Conservation (phyloP, 164 flowering plant species). For the Aristolochia californica region DNA sequence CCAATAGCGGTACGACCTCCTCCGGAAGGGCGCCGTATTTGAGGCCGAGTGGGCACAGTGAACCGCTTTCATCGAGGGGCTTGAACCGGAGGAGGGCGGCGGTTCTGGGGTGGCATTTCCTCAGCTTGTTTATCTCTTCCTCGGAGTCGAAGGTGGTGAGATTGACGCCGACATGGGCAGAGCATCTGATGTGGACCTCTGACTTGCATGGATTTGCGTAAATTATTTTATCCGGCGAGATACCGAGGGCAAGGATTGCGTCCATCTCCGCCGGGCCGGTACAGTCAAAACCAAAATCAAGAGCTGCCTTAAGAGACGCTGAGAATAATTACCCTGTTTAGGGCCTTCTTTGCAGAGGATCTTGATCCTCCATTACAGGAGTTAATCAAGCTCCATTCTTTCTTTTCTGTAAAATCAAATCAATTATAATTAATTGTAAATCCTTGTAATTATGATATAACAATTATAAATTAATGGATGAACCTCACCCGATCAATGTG, state of each 20-base stretch:
- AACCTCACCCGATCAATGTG: no score
- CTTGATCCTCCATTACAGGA: no score
- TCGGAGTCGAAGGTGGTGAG: slow-evolving; percentile 39
- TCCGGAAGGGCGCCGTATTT: slow-evolving; percentile 49
- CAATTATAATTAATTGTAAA: no score
- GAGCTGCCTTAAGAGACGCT: no score
- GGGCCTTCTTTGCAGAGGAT: no score
- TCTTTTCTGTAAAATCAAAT: no score
- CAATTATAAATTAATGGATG: no score
- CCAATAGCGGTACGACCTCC: slow-evolving; percentile 35
- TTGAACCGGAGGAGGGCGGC: slow-evolving; percentile 30
- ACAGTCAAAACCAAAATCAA: slow-evolving; percentile 41
- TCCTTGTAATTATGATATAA: no score
- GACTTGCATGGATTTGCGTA: slow-evolving; percentile 50
- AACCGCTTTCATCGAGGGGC: slow-evolving; percentile 26
- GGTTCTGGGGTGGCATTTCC: slow-evolving; percentile 32
- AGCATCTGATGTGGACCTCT: slow-evolving; percentile 35
- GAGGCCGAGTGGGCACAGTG: slow-evolving; percentile 29
- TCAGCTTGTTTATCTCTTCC: slow-evolving; percentile 36
- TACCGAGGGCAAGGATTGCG: slow-evolving; percentile 33
- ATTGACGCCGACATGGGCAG: slow-evolving; percentile 34
- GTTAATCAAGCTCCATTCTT: no score
- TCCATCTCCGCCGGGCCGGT: slow-evolving; percentile 47
- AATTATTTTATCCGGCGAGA: slow-evolving; percentile 33
- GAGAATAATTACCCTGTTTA: no score